Conservation (phyloP, 768 basidiomycete species). For the Leccinum aurantiacum region DNA sequence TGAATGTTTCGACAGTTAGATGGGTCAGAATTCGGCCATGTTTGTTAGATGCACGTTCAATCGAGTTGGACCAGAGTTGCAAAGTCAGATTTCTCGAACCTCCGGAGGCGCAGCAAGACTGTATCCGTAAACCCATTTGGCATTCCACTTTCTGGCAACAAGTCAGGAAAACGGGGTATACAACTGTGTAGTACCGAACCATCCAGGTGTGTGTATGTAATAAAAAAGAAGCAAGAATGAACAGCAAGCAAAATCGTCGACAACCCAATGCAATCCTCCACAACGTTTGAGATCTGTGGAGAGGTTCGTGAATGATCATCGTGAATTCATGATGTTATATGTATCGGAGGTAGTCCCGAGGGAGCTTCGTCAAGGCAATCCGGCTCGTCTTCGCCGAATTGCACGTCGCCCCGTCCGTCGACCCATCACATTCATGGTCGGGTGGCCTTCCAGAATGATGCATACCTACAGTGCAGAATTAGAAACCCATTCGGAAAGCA, state of each 20-base stretch:
- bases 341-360: background rate
- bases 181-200: background rate
- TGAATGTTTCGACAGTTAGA: too few relatives aligned
- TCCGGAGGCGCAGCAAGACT: background rate
- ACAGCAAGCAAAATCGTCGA: background rate
- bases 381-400: background rate
- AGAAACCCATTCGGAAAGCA: background rate
- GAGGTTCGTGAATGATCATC: background rate
- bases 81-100: background rate
- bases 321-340: background rate
- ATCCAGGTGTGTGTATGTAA: background rate
- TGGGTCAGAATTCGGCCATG: too few relatives aligned
- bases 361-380: background rate
- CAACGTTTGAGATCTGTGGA: background rate
- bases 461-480: conserved; percentile 23
- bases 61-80: too few relatives aligned
- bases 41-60: too few relatives aligned
- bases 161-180: background rate
- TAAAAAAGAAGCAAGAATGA: background rate
- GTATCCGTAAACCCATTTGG: background rate
- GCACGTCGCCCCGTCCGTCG: background rate
- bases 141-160: background rate
- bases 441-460: conserved; percentile 33
- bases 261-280: background rate
- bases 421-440: conserved; percentile 16